Conservation (phyloP, 495 filamentous ascomycete species). For the Podospora pseudoanserina region DNA sequence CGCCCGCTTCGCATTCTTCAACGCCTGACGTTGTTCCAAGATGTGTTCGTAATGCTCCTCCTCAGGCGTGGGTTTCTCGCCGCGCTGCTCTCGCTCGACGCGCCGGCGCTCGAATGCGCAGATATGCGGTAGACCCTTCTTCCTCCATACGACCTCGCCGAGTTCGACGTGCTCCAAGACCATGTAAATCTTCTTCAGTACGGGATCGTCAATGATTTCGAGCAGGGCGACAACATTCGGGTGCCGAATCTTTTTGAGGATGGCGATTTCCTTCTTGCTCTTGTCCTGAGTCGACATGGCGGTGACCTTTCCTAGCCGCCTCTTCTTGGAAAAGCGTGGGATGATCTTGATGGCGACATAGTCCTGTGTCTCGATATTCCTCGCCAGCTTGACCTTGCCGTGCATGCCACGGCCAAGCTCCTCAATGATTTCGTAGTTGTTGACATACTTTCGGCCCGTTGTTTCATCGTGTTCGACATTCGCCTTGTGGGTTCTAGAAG, state of each 20-base stretch:
- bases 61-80: conserved; percentile 58
- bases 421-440: conserved; percentile 93
- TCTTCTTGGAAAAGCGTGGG: conserved; percentile 86
- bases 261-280: conserved; percentile 94
- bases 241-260: conserved; percentile 95
- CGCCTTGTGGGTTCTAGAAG: conserved; percentile 70
- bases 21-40: conserved; percentile 52
- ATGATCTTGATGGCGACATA: conserved; percentile 98
- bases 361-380: conserved; percentile 70
- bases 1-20: conserved; percentile 54
- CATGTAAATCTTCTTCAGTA: conserved; percentile 95
- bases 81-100: conserved; percentile 65
- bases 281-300: conserved; percentile 73
- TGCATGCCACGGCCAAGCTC: conserved; percentile 94
- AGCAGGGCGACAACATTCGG: conserved; percentile 90
- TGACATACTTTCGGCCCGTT: conserved; percentile 92
- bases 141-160: conserved; percentile 91
- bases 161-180: conserved; percentile 91
- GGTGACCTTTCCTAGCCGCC: conserved; percentile 73
- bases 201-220: conserved; percentile 96
- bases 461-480: conserved; percentile 81
- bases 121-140: conserved; percentile 74
- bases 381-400: conserved; percentile 93
- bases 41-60: conserved; percentile 59
- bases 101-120: conserved; percentile 76